Percentiles rank a stretch among this genome's conserved stretches.
Conservation (phyloP, 371 early-diverging fungal species). For the Caulochytrium protostelioides region DNA sequence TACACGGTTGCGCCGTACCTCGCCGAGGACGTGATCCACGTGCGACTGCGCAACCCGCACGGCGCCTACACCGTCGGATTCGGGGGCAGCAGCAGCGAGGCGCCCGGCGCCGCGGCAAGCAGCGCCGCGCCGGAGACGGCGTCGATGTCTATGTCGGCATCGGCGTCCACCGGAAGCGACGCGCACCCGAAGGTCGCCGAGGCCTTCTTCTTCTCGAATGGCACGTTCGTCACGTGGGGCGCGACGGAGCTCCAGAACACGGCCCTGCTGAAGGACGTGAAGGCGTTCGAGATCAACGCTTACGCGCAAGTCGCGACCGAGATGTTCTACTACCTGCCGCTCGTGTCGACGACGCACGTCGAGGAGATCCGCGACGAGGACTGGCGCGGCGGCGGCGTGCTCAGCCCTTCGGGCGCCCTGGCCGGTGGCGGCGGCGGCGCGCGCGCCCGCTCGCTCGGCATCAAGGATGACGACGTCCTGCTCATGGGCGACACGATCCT, state of each 20-base stretch:
- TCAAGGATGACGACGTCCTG: no score
- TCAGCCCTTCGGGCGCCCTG: no score
- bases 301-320: constrained; percentile 17
- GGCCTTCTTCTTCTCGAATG: constrained; percentile 22
- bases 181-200: constrained; percentile 9
- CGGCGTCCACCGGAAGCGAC: background rate
- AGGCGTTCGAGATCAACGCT: constrained; percentile 8
- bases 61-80: background rate
- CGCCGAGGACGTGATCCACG: constrained; percentile 22
- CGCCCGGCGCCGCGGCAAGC: background rate
- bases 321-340: constrained; percentile 22
- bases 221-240: constrained; percentile 27
- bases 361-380: background rate
- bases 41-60: constrained; percentile 8
- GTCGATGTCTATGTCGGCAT: background rate
- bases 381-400: background rate
- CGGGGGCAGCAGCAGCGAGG: background rate
- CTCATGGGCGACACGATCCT: no score
- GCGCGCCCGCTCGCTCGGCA: no score
- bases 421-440: no score
- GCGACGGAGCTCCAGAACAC: constrained; percentile 14
- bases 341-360: no score
- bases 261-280: constrained; percentile 10
- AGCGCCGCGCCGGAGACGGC: background rate
- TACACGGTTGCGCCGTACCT: constrained; percentile 17